phyloP scores from a whole-genome alignment of 257 asterid genomes.

The Solanum clarkiae region DNA sequence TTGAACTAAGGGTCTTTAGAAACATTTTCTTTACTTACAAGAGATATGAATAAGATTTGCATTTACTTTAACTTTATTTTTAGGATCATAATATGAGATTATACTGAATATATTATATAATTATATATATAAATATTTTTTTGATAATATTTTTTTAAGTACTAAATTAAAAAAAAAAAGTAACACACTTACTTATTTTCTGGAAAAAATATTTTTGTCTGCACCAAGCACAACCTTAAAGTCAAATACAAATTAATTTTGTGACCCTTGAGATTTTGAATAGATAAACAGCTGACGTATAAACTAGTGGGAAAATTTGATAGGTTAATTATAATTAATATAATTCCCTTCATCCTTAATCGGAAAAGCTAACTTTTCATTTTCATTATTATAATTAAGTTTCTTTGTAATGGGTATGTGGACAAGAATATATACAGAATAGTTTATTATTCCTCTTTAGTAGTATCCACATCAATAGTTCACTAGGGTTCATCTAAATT shows the following conservation, averaged over 20 bases:
- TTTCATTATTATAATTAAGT: not conserved
- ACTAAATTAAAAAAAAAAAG: too few relatives aligned
- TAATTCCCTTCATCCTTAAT: not conserved
- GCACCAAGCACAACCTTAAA: not conserved
- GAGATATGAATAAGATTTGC: too few relatives aligned
- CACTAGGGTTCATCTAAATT: not conserved
- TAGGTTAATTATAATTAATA: not conserved
- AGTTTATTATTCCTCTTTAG: not conserved
- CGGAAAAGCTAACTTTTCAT: not conserved
- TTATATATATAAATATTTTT: not conserved
- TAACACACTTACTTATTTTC: too few relatives aligned
- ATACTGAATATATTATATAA: too few relatives aligned
- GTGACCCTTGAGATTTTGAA: not conserved
- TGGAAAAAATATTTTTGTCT: too few relatives aligned
- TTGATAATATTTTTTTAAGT: too few relatives aligned
- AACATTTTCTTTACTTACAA: not conserved
- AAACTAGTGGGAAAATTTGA: not conserved
- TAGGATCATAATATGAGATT: too few relatives aligned
- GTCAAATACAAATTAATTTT: not conserved
- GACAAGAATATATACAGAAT: not conserved
- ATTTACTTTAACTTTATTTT: too few relatives aligned
- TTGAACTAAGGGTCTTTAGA: rapidly evolving
- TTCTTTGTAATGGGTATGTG: not conserved
- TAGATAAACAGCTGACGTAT: not conserved
- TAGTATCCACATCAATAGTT: not conserved